Evolutionary conservation across 192 early-diverging fungal species (phyloP).

Genomic region (Piromyces finnis): DNA sequence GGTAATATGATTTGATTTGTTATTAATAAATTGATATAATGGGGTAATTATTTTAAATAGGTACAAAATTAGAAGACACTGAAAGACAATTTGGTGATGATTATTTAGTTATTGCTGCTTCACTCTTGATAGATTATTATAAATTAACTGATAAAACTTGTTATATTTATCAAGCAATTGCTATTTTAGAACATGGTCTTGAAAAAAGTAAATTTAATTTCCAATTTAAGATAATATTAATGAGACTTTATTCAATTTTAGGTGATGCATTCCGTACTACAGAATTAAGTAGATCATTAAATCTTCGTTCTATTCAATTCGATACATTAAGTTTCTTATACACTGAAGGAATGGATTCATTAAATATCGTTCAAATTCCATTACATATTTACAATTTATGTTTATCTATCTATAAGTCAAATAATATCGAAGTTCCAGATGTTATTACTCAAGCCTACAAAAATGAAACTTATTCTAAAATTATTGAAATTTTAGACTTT

Average conservation of each 20-base stretch:
- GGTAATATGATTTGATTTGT: no score
- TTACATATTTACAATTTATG: neutral
- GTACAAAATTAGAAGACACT: constrained; percentile 35
- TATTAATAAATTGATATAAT: no score
- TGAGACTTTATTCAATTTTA: constrained; percentile 58
- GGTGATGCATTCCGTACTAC: constrained; percentile 13
- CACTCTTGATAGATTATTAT: constrained; percentile 32
- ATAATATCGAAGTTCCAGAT: neutral
- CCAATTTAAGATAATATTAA: constrained; percentile 70
- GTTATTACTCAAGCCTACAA: neutral
- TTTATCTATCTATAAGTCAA: neutral
- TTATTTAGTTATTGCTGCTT: constrained; percentile 41
- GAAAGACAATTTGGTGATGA: constrained; percentile 70
- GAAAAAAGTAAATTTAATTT: constrained; percentile 59
- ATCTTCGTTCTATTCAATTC: neutral
- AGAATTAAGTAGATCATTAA: neutral
- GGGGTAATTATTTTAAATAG: constrained; percentile 5
- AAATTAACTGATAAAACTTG: neutral
- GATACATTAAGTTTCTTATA: neutral
- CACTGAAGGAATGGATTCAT: neutral
- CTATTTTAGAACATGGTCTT: constrained; percentile 58
- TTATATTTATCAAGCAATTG: constrained; percentile 17
- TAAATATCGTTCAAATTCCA: neutral
- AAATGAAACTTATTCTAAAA: neutral
- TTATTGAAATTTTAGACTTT: neutral